Base-by-base conservation (phyloP, 148 eudicot genomes). In the Nepenthes gracilis region DNA sequence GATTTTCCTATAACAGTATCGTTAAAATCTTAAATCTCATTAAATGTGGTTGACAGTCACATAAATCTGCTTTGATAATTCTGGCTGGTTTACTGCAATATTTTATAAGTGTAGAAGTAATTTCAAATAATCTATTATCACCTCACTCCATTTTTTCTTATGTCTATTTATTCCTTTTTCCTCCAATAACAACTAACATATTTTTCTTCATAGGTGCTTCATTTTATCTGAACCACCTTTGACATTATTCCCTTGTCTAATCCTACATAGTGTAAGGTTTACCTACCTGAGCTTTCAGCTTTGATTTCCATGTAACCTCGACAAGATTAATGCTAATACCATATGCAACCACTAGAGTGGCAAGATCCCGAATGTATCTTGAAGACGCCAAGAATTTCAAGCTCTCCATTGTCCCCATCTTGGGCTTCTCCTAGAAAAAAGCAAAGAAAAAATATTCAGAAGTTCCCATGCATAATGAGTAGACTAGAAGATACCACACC, bases 231-330 rank as follows among this genome's bases (percentile, higher is more conserved):
- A 23, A 23, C 23, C 23, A 23, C 23, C 23, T 23, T 23, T 23
- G 23, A 23, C 23, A 23, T 23, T 23, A 23, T 0, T 23, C 23
- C 23, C 23, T 23, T 23, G 23, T 23, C 23, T 23, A 23, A 23
- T 23, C 23, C 23, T 23, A 11, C 4, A 50, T 2, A 14, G 14
- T n/a, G 7, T 52, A 52, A 13, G 4, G 23, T 14, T 54, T 34
- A 35, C 36, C 65, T 63, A 94, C 99, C 97, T 94, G 99, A 67
- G 99, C 97, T 76, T 94, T 94, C 67, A 94, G 99, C 85, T 94
- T 94, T 11, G 99, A 89, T 73, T 94, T 94, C 99, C 99, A 94
- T 37, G 99, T 94, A 64, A 94, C 99, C 82, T 94, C 99, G 9
- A 94, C 99, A 45, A 94, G 95, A 71, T 94, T 89, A 36, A 94